These are phyloP conservation scores for Tubosaeta brunneosetosa DNA, from an alignment of 768 basidiomycete species.

Conservation along the genomic window DNA sequence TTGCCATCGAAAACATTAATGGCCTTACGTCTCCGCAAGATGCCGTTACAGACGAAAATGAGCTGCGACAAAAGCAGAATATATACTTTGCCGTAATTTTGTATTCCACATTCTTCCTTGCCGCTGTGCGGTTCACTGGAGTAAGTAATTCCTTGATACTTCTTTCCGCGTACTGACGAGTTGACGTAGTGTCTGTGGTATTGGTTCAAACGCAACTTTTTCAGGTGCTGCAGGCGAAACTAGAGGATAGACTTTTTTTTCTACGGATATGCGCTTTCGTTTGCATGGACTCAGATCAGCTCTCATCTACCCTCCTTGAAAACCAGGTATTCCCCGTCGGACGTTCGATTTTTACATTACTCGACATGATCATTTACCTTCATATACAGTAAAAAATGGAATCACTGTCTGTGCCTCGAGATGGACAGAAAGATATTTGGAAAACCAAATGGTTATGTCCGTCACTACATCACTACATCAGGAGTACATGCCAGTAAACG, in stretches of 20 bases:
- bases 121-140: constrained; percentile 69
- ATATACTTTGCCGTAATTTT: constrained; percentile 75
- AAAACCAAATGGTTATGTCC: constrained; percentile 12
- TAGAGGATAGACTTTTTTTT: constrained; percentile 29
- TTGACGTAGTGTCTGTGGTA: constrained; percentile 67
- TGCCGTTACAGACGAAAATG: constrained; percentile 36
- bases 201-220: constrained; percentile 78
- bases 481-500: constrained; percentile 58
- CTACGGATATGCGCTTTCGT: constrained; percentile 14
- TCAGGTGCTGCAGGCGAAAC: constrained; percentile 74
- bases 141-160: constrained; percentile 40
- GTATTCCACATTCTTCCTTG: constrained; percentile 72
- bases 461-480: constrained; percentile 20
- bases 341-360: constrained; percentile 26
- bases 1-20: constrained; percentile 73
- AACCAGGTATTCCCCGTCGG: constrained; percentile 15
- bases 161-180: constrained; percentile 1
- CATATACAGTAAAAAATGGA: constrained; percentile 12
- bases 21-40: constrained; percentile 46
- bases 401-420: constrained; percentile 18
- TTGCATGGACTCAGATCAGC: constrained; percentile 22
- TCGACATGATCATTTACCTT: constrained; percentile 13
- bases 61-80: constrained; percentile 46
- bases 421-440: constrained; percentile 25
- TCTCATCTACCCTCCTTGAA: constrained; percentile 33